Base-by-base conservation (phyloP, 2,329 filamentous ascomycete species). In the Exophiala oligosperma region DNA sequence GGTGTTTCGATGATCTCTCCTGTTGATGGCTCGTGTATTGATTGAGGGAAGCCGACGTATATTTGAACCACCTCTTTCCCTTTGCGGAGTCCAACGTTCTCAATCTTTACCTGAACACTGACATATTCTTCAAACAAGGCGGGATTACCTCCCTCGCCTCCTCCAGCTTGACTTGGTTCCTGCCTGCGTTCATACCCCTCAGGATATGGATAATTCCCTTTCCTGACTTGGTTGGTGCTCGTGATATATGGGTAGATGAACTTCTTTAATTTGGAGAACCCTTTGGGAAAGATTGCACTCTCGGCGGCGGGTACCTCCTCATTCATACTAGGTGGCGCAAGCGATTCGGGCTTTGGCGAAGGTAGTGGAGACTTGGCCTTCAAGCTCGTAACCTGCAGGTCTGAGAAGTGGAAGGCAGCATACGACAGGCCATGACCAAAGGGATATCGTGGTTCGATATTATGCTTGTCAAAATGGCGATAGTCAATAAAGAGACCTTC, bases 401-500 rank as follows among this genome's bases (percentile, higher is more conserved):
- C 79, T 9, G 78, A 79, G 56, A 91, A 81, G 11, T 82, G 75
- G 71, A 93, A 95, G 0, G 75, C 81, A 0, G 91, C 92, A 76
- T 94, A 96, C 52, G 87, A 90, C 1, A 97, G 81, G 0, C 92
- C 93, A 60, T 86, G 92, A 0, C 93, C 92, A 67, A 97, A 97
- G 48, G 91, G 89, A 70, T 87, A 97, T 1, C 89, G 87, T 0
- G 92, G 92, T 4, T 79, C 79, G 59, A 94, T 87, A 56, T 81
- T 78, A 54, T 87, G 74, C 70, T 88, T 90, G 77, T 96, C 92
- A 66, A 97, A 92, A 72, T 92, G 84, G 11, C 92, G 87, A 75
- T 97, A 96, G 76, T 97, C 93, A 65, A 95, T 86, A 69, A 92
- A 92, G 0, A 96, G 75, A 0, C 91, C 91, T 69, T 96, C 91